Evolutionary conservation across 352 stramenopile genomes (phyloP), one percentile per base, ranked within the genome.

Genomic region (Globisporangium viniferum): DNA sequence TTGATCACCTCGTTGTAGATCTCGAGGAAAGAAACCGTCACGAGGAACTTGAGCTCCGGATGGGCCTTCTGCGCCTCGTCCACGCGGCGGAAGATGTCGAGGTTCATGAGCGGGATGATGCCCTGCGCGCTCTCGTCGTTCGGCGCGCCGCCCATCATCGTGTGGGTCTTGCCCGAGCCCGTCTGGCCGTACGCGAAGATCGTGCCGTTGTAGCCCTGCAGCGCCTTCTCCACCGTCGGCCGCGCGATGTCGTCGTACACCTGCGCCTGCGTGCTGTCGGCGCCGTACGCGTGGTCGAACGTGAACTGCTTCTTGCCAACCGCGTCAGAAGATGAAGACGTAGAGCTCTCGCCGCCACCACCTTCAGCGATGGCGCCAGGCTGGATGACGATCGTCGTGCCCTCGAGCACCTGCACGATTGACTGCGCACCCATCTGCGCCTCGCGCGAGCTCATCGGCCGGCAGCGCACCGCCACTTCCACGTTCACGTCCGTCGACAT

Each of bases 1-100:
- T 96, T 92, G 66, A 98, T 96, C 1, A 97, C 85, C 71, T 98
- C 95, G 72, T 98, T 98, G 80, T 98, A 98, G 64, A 98, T 98
- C 67, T 98, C 94, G 24, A 98, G 75, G 68, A 97, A 98, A n/a
- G 90, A 97, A 18, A 97, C 92, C 1, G 86, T 92, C 18, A 98
- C 81, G 35, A 97, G 78, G 69, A 89, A 98, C 69, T 97, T 89
- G 54, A 84, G 75, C 18, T 76, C 70, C 5, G 66, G 74, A 24
- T 76, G 64, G n/a, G 70, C 72, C 27, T 55, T 62, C 20, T 75
- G 68, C 39, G 70, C 77, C 24, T 64, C 69, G 20, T 76, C 68
- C 31, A 92, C 72, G 22, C 80, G 77, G 3, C 76, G 56, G 64
- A 98, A 98, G 12, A 98, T 72, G 57, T 97, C 85, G 18, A 69